phyloP scores from a whole-genome alignment of 768 basidiomycete genomes.

The Sporobolomyces pararoseus region DNA sequence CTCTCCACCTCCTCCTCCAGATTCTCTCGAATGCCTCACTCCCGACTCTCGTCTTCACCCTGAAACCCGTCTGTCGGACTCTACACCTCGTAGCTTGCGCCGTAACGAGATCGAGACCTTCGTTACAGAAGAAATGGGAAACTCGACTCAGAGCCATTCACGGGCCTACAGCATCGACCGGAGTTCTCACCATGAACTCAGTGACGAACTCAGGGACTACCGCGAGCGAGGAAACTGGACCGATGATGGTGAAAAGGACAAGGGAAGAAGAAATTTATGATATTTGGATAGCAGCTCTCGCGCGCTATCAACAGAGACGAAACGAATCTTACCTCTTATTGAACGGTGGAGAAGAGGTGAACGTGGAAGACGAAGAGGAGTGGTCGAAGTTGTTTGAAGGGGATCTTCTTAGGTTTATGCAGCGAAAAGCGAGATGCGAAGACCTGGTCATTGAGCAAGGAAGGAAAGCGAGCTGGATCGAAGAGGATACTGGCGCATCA shows the following conservation, averaged over 20 bases:
- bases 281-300: conserved; percentile 11
- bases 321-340: conserved; percentile 6
- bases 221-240: too few species aligned
- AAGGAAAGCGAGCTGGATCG: not conserved
- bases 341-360: not conserved
- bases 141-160: not conserved
- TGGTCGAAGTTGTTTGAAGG: not conserved
- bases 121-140: not conserved
- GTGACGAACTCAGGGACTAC: too few species aligned
- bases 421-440: conserved; percentile 23
- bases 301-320: not conserved
- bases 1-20: conserved; percentile 9
- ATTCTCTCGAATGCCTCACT: conserved; percentile 12
- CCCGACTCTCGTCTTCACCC: not conserved
- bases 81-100: not conserved
- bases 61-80: conserved; percentile 2
- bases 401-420: conserved; percentile 19
- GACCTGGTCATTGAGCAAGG: conserved; percentile 14
- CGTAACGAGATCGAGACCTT: not conserved
- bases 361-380: not conserved
- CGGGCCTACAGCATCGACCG: too few species aligned
- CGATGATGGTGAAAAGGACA: not conserved
- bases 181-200: too few species aligned
- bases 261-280: conserved; percentile 22
- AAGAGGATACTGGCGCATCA: not conserved